phyloP scores from a whole-genome alignment of 2,329 filamentous ascomycete genomes.

The Sarocladium oryzae region DNA sequence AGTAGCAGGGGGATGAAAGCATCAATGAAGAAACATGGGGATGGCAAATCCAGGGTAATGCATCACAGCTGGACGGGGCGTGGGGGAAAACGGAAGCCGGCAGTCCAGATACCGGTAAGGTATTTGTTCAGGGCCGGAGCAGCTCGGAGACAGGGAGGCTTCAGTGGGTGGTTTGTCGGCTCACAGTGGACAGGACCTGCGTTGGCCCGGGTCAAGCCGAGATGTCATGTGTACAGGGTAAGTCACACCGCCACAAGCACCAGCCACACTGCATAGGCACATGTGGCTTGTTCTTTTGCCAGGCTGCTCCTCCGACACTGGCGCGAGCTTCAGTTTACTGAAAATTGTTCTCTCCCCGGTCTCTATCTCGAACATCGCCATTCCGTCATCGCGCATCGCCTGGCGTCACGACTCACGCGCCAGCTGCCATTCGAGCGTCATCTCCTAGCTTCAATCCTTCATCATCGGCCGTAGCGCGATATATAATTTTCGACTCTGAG shows the following conservation, averaged over 20 bases:
- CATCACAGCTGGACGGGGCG: background rate
- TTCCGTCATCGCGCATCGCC: conserved; percentile 7
- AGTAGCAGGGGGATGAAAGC: no score
- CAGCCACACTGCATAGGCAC: background rate
- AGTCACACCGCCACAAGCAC: background rate
- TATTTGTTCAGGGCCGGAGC: no score
- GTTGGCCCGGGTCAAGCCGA: conserved; percentile 2
- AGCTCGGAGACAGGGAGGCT: background rate
- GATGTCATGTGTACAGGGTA: background rate
- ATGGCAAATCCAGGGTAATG: background rate
- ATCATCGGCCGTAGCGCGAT: background rate
- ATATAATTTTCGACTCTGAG: background rate
- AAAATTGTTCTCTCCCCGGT: conserved; percentile 7
- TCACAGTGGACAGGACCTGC: background rate
- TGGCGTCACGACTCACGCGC: conserved; percentile 6
- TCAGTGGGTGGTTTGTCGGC: background rate
- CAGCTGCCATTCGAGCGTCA: background rate
- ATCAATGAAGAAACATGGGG: background rate
- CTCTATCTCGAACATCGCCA: background rate
- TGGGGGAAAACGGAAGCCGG: conserved; percentile 2
- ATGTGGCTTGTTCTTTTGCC: conserved; percentile 2
- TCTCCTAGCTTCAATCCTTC: background rate
- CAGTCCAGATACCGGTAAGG: background rate
- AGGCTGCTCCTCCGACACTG: background rate
- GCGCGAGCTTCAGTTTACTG: conserved; percentile 4